Percentiles rank a stretch among this genome's conserved stretches.
Evolutionary conservation across 2,329 filamentous ascomycete species (phyloP).

Genomic region (Fusarium sp.): DNA sequence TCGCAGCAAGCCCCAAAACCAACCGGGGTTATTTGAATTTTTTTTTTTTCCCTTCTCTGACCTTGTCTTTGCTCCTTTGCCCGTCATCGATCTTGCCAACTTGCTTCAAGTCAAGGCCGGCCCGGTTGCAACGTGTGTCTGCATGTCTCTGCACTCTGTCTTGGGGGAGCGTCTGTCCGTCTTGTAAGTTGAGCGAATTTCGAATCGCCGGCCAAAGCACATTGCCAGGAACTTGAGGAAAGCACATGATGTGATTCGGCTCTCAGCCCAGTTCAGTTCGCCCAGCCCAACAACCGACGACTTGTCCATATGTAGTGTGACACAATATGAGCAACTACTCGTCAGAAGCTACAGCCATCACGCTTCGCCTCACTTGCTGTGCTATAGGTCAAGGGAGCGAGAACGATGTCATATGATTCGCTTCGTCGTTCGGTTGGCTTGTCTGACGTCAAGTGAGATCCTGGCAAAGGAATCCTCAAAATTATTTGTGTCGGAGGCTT

Average conservation of each 20-base stretch:
- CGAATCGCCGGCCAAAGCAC: neutral
- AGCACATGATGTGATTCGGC: neutral
- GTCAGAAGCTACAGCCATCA: neutral
- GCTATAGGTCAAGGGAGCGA: neutral
- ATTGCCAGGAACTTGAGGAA: neutral
- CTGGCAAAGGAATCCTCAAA: neutral
- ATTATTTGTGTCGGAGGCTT: neutral
- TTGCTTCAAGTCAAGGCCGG: constrained; percentile 13
- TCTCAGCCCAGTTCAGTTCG: neutral
- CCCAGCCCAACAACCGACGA: neutral
- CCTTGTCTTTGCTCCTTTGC: neutral
- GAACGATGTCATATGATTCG: neutral
- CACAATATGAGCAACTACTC: neutral
- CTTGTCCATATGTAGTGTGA: neutral
- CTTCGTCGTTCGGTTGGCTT: neutral
- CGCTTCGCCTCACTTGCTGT: neutral
- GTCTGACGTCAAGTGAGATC: constrained; percentile 16
- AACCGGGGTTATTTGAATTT: constrained; percentile 14
- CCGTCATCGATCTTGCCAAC: constrained; percentile 9
- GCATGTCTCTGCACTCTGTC: constrained; percentile 4
- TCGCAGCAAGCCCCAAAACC: constrained; percentile 34
- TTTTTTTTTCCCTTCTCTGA: neutral
- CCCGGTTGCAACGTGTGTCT: constrained; percentile 8
- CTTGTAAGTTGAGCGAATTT: neutral
- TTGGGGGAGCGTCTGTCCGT: neutral